Percentiles rank a stretch among this genome's conserved stretches.
Conservation (phyloP, 2,329 filamentous ascomycete species). For the Pseudocercospora ulei region DNA sequence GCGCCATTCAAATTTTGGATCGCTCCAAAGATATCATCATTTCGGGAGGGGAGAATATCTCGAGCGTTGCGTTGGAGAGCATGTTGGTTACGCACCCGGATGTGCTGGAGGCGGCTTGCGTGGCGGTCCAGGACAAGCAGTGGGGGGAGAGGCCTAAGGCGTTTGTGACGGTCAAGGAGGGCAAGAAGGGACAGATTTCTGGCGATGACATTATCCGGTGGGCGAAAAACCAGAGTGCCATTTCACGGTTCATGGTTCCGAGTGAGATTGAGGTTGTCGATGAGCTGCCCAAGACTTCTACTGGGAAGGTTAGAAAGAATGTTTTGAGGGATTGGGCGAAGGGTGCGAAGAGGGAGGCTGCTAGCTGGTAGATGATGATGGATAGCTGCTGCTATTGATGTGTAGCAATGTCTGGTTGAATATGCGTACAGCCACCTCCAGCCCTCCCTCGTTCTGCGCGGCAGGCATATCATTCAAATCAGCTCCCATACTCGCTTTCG, state of each 20-base stretch:
- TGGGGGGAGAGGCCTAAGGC: slow-evolving; percentile 97
- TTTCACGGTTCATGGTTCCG: slow-evolving; percentile 83
- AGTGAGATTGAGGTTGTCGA: slow-evolving; percentile 61
- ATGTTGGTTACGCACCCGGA: slow-evolving; percentile 82
- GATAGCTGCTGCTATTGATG: no score
- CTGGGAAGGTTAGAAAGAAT: slow-evolving; percentile 95
- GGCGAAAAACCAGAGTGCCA: slow-evolving; percentile 69
- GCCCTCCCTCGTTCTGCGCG: no score
- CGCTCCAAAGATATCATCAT: slow-evolving; percentile 98
- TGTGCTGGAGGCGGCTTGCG: slow-evolving; percentile 83
- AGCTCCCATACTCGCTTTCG: no score
- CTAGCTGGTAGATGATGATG: no score
- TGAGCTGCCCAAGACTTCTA: slow-evolving; percentile 92
- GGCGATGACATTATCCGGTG: slow-evolving; percentile 69
- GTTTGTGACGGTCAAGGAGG: slow-evolving; percentile 69
- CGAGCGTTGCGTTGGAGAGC: slow-evolving; percentile 79
- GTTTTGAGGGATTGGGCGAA: slow-evolving; percentile 78
- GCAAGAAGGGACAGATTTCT: slow-evolving; percentile 43
- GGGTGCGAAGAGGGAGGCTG: slow-evolving; percentile 32
- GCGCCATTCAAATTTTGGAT: slow-evolving; percentile 83
- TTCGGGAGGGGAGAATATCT: slow-evolving; percentile 94
- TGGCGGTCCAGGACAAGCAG: slow-evolving; percentile 74
- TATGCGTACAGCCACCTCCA: no score
- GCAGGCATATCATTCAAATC: no score
- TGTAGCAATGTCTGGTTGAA: no score